phyloP scores from a whole-genome alignment of 495 filamentous ascomycete species.

The Delitschia confertaspora region DNA sequence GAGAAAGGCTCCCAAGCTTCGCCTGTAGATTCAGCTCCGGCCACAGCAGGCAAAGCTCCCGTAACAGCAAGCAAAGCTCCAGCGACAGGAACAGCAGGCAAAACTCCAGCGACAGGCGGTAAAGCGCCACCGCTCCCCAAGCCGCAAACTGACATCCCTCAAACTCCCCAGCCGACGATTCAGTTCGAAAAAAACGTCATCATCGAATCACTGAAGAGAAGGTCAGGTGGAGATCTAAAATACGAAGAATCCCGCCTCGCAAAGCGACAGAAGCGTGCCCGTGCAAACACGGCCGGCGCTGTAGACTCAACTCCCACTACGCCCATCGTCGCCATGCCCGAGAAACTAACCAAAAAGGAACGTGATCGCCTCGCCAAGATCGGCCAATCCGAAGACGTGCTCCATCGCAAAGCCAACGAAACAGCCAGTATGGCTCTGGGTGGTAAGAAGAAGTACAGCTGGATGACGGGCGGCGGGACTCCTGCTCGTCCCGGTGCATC shows the following conservation, averaged over 20 bases:
- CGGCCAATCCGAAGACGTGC: constrained; percentile 34
- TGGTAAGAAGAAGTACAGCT: constrained; percentile 30
- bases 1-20: constrained; percentile 4
- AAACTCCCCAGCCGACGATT: constrained; percentile 27
- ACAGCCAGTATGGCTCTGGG: constrained; percentile 34
- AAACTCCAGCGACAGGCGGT: constrained; percentile 3
- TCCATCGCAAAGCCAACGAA: constrained; percentile 30
- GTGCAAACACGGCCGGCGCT: constrained; percentile 33
- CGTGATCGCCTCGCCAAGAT: constrained; percentile 47
- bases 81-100: no score
- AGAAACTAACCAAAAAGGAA: constrained; percentile 47
- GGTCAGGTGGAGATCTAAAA: constrained; percentile 28
- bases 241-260: constrained; percentile 43
- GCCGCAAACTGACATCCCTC: constrained; percentile 25
- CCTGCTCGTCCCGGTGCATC: constrained; percentile 20
- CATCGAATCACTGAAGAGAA: constrained; percentile 20
- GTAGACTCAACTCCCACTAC: constrained; percentile 31
- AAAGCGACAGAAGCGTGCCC: constrained; percentile 38
- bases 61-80: constrained; percentile 10
- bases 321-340: constrained; percentile 6
- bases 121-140: constrained; percentile 18
- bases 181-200: constrained; percentile 25
- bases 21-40: neutral
- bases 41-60: constrained; percentile 9
- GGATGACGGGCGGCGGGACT: constrained; percentile 31